Evolutionary conservation across 139 green algal species (phyloP).

Genomic region (Chlorella sp.): DNA sequence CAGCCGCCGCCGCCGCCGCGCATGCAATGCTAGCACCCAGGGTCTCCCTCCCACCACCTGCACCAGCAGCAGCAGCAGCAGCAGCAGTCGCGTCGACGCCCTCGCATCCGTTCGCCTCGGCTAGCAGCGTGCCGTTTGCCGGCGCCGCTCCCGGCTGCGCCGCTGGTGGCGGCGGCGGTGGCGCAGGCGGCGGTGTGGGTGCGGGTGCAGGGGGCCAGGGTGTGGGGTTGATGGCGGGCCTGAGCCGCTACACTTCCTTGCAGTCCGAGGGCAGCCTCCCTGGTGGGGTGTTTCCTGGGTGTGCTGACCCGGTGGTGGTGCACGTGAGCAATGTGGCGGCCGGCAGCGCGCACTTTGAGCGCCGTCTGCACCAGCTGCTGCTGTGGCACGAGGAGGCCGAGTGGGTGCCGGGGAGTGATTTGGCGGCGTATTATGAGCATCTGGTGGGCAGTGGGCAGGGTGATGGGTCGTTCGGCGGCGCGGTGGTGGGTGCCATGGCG

Average conservation of each 20-base stretch:
- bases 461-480: too few species aligned
- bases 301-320: background rate
- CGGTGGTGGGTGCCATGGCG: too few species aligned
- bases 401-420: constrained; percentile 3
- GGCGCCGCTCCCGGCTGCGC: too few species aligned
- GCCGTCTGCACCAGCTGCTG: constrained; percentile 31
- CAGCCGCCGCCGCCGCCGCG: background rate
- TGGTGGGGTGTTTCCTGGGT: background rate
- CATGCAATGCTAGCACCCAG: background rate
- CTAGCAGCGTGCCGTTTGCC: too few species aligned
- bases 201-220: background rate
- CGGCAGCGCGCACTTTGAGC: constrained; percentile 26
- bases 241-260: too few species aligned
- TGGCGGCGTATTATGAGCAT: background rate
- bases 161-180: background rate
- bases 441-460: background rate
- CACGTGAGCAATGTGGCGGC: background rate
- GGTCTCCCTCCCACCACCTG: too few species aligned
- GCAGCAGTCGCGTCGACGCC: too few species aligned
- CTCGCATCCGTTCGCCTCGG: too few species aligned
- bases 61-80: too few species aligned
- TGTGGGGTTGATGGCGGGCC: background rate
- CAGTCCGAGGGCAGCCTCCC: too few species aligned
- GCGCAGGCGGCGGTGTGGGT: background rate
- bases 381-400: constrained; percentile 19